Base-by-base conservation (phyloP, 495 filamentous ascomycete species). In the Usnea hakonensis region DNA sequence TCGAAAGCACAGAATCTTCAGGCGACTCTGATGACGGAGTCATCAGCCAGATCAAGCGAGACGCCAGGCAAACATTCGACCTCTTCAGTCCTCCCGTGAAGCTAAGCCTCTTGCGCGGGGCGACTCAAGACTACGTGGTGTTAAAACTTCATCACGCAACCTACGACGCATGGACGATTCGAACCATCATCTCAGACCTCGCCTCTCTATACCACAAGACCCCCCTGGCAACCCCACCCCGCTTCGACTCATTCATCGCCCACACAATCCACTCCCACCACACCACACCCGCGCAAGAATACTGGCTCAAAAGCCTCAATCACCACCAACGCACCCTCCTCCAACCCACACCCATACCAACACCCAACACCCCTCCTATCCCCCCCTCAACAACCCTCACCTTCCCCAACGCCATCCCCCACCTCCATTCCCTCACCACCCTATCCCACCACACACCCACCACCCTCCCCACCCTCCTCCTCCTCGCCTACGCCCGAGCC, bases 141-240 rank as follows among this genome's bases (percentile, higher is more conserved):
- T 32, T 76, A 6, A 61, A 68, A 35, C 64, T 76, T 21, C 70
- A 76, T 40, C 74, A 76, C 58, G 71, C 74, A 17, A 58, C 64
- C 9, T 76, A 76, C 62, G 74, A 76, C 40, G 74, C 72, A 0
- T 73, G 70, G 70, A 72, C 72, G 5, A 69, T 76, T 61, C 63
- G 61, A 3, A 68, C 67, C 38, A 63, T 74, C 19, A 58, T 72
- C 23, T 55, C 67, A 14, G 74, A 76, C 13, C 67, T 76, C 13
- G 62, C 37, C 13, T 59, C 65, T 0, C 54, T 76, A 5, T 76
- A 76, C 28, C 59, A 11, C 48, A 38, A 21, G 9, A 41, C 65
- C 21, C 4, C 55, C 0, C 46, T 65, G 13, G 54, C 66, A 4
- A 35, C 65, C 3, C 63, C 61, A 26, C 69, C 68, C 0, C 59